Base-by-base conservation (phyloP, 306 rosid genomes). In the Cicer chorassanicum region DNA sequence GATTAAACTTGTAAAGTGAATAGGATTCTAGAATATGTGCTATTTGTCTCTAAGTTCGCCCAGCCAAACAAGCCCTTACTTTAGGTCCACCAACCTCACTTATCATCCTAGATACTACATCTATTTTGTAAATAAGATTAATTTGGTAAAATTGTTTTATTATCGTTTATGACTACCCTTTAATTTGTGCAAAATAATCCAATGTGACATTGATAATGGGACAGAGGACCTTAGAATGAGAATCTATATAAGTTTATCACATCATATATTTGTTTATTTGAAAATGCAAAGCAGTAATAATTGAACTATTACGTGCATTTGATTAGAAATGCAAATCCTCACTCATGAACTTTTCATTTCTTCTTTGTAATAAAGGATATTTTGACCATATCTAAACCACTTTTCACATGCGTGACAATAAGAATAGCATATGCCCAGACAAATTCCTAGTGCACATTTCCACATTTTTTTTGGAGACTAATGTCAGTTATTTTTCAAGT, bases 371-470 rank as follows among this genome's bases (percentile, higher is more conserved):
- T 81, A 53, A 81, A 81, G 72, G 68, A 50, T 68, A 38, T 75
- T 70, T 82, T 82, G 72, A 82, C 79, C 85, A 72, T 10, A 64
- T 64, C 8, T 40, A 19, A 5, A 15, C 55, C 81, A 70, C 81
- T 76, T 76, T 64, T 55, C 29, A 45, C 73, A 21, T 21, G 21
- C 67, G 8, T 68, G 12, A 29, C 18, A 34, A 38, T 55, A 10
- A 2, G 48, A 49, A 59, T 61, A 69, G 66, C 29, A 72, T 79
- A 64, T 44, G 68, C 74, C 6, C 1, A 43, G 60, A 63, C 39
- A 79, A 65, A 79, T 79, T 79, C 78, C 53, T 54, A 54, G 9
- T 72, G 73, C 82, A 64, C 73, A 53, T 63, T 62, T 70, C 44
- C 65, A 70, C 49, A 12, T 78, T 62, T 70, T 42, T 40, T 36